Base-by-base conservation (phyloP, 108 stramenopile genomes). In the Schizochytrium sp. region DNA sequence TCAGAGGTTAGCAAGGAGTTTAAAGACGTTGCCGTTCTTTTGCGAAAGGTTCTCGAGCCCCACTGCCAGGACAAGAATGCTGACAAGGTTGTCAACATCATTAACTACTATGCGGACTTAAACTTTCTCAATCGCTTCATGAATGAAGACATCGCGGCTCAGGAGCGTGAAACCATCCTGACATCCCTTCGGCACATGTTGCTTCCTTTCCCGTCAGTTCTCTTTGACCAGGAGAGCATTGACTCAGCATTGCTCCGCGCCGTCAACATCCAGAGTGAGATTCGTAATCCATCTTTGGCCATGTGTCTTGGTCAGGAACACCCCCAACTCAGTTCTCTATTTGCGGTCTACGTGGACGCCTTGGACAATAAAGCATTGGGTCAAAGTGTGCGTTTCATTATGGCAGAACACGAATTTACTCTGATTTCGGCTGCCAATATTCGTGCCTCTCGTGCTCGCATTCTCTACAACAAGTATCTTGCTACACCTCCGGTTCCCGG, bases 211-310 rank as follows among this genome's bases (percentile, higher is more conserved):
- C 76, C 76, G 10, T 55, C 50, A 38, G 76, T 55, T 38, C 76
- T 83, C 15, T 55, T 55, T 83, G 76, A 83, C 76, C 50, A 83
- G 55, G 76, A 83, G 76, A 55, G 50, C 76, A 83, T 83, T 53
- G 50, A 55, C 28, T n/a, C 49, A 10, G 76, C 76, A 8, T n/a
- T 55, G 5, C 50, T 55, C 50, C 76, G 76, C 28, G 76, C 76
- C 10, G n/a, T 55, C 8, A 1, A 55, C n/a, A 17, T 83, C 76
- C 47, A 83, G 15, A 50, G 15, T 5, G 76, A 83, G 3, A 38
- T 40, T 17, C 50, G 53, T 2, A 10, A 50, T 2, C 76, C 76
- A 7, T 38, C 10, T 13, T 40, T 83, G 15, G 47, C 15, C 40
- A 47, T 47, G 28, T 83, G 76, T 53, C 10, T 83, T 10, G 47